Evolutionary conservation across 2,329 filamentous ascomycete species (phyloP).

Genomic region (Exophiala alcalophila): DNA sequence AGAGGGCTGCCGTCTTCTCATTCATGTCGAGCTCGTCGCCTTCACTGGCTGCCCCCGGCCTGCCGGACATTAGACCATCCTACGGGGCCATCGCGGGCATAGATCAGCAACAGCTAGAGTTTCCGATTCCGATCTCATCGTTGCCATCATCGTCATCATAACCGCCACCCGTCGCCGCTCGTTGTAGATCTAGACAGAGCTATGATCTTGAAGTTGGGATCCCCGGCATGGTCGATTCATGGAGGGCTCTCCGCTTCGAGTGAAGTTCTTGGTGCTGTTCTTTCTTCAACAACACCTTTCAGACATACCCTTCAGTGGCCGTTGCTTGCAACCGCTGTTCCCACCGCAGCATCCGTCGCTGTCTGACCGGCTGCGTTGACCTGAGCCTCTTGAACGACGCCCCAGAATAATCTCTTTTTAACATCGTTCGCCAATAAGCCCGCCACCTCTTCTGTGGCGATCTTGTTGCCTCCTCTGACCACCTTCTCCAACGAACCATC

Average conservation of each 20-base stretch:
- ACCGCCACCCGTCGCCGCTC: too few species aligned
- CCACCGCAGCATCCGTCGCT: slow-evolving; percentile 17
- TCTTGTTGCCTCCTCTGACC: slow-evolving; percentile 56
- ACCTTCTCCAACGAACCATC: slow-evolving; percentile 53
- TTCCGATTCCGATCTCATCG: too few species aligned
- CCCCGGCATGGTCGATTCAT: neutral
- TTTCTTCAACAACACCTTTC: too few species aligned
- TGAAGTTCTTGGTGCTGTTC: too few species aligned
- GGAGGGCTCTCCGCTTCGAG: neutral
- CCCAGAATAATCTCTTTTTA: slow-evolving; percentile 52
- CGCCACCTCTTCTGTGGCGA: slow-evolving; percentile 54
- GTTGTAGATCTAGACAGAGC: too few species aligned
- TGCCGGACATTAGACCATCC: too few species aligned
- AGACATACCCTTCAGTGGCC: slow-evolving; percentile 10
- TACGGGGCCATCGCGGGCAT: too few species aligned
- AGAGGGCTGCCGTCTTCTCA: too few species aligned
- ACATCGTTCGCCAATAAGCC: slow-evolving; percentile 49
- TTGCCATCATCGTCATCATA: too few species aligned
- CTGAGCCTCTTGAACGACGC: slow-evolving; percentile 35
- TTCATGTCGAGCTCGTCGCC: too few species aligned
- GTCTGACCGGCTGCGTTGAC: slow-evolving; percentile 19
- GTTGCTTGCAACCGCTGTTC: slow-evolving; percentile 8
- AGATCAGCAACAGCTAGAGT: too few species aligned
- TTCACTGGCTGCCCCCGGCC: too few species aligned
- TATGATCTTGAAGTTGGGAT: neutral